Evolutionary conservation across 495 filamentous ascomycete species (phyloP).

Genomic region (Penicillium atrosanguineum): DNA sequence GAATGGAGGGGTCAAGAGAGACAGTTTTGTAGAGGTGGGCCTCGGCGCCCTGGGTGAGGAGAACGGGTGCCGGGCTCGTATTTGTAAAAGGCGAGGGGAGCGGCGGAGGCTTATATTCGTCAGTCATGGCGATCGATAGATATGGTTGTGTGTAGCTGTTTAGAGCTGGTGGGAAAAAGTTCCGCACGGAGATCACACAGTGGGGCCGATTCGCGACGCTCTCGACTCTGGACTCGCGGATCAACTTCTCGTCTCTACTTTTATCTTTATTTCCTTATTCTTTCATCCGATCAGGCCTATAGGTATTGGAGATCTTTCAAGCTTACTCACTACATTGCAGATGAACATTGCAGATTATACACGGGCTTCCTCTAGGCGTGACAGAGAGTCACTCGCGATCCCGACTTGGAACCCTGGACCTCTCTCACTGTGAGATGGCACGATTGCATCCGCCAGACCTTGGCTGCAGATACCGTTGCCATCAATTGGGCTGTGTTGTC

Average conservation of each 20-base stretch:
- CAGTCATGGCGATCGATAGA: constrained; percentile 6
- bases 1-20: constrained; percentile 65
- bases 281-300: neutral
- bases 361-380: no score
- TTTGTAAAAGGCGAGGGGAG: constrained; percentile 67
- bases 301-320: neutral
- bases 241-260: neutral
- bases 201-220: neutral
- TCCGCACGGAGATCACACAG: neutral
- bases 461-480: neutral
- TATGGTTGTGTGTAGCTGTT: neutral
- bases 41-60: constrained; percentile 92
- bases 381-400: neutral
- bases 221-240: neutral
- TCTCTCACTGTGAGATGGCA: neutral
- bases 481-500: neutral
- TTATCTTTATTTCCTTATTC: neutral
- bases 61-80: constrained; percentile 50
- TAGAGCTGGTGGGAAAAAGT: constrained; percentile 1
- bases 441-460: neutral
- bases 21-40: constrained; percentile 86
- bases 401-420: neutral
- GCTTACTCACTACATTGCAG: neutral
- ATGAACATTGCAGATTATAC: neutral
- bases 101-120: constrained; percentile 40